Evolutionary conservation across 805 yeast genomes (phyloP).

Genomic region (Ogataea haglerorum): DNA sequence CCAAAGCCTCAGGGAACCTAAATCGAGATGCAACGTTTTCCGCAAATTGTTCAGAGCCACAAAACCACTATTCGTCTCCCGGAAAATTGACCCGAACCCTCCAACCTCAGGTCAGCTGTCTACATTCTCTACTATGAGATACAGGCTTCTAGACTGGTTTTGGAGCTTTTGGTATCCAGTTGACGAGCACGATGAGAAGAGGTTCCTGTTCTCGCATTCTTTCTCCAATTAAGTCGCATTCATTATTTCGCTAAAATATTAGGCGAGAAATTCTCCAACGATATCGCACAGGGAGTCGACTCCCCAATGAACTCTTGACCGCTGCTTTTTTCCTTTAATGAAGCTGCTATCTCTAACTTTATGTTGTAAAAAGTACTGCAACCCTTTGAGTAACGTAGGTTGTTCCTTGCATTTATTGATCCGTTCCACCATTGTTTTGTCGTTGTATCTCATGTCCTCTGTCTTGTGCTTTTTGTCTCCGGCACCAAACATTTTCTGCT

Average conservation of each 20-base stretch:
- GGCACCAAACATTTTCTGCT: conserved; percentile 42
- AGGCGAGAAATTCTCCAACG: conserved; percentile 37
- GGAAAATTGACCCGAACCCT: conserved; percentile 1
- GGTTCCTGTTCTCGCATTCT: background rate
- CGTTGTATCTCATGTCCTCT: conserved; percentile 33
- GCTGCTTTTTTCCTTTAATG: conserved; percentile 52
- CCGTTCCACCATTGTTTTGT: conserved; percentile 33
- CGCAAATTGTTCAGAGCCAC: conserved; percentile 5
- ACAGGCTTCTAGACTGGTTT: conserved; percentile 22
- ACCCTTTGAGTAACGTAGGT: conserved; percentile 56
- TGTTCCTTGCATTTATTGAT: conserved; percentile 55
- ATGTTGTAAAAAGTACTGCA: conserved; percentile 56
- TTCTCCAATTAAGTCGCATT: background rate
- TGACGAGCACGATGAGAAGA: conserved; percentile 9
- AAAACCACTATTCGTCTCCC: conserved; percentile 7
- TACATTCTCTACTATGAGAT: conserved; percentile 11
- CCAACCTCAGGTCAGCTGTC: conserved; percentile 13
- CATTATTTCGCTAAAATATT: conserved; percentile 1
- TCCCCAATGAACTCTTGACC: conserved; percentile 65
- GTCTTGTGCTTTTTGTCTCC: conserved; percentile 34
- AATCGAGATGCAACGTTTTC: conserved; percentile 1
- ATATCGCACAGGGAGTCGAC: conserved; percentile 51
- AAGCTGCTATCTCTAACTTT: conserved; percentile 44
- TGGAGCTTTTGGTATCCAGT: conserved; percentile 26
- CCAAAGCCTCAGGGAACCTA: background rate